Conservation (phyloP, 2,329 filamentous ascomycete genomes). For the Coniochaeta prunicola region DNA sequence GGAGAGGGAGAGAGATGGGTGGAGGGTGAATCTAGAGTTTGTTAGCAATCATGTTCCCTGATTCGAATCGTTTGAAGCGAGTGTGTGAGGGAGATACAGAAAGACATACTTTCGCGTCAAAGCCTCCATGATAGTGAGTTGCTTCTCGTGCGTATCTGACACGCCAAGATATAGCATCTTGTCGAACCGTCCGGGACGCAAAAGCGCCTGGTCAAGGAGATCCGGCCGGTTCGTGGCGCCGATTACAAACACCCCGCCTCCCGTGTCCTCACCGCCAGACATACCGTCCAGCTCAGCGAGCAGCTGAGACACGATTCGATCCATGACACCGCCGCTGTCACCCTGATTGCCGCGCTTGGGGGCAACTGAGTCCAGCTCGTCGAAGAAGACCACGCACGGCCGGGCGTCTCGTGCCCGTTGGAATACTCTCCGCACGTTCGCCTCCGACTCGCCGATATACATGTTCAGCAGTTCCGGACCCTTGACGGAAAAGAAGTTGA, state of each 20-base stretch:
- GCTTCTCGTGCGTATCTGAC: constrained; percentile 93
- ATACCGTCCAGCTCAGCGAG: constrained; percentile 95
- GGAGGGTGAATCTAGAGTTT: constrained; percentile 65
- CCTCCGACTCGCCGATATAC: constrained; percentile 93
- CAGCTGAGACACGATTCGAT: constrained; percentile 90
- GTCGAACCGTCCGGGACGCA: constrained; percentile 88
- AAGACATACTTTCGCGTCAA: constrained; percentile 78
- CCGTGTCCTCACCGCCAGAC: constrained; percentile 80
- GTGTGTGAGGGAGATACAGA: background rate
- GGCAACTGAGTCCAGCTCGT: constrained; percentile 87
- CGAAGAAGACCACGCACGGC: constrained; percentile 89
- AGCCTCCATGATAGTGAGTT: constrained; percentile 88
- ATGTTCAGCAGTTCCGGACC: constrained; percentile 88
- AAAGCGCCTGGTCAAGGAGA: constrained; percentile 79
- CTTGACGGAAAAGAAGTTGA: constrained; percentile 94
- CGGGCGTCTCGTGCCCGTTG: constrained; percentile 78
- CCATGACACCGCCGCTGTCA: constrained; percentile 96
- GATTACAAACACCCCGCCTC: constrained; percentile 88
- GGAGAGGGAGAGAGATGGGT: constrained; percentile 68
- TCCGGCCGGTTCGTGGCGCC: constrained; percentile 94
- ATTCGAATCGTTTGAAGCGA: background rate
- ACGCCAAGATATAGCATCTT: constrained; percentile 98
- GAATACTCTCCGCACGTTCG: constrained; percentile 84
- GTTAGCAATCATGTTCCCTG: constrained; percentile 1
- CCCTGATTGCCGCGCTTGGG: constrained; percentile 96